Percentiles rank a stretch among this genome's conserved stretches.
Evolutionary conservation across 2,329 filamentous ascomycete genomes (phyloP).

Genomic region (Trichocomaceae sp.): DNA sequence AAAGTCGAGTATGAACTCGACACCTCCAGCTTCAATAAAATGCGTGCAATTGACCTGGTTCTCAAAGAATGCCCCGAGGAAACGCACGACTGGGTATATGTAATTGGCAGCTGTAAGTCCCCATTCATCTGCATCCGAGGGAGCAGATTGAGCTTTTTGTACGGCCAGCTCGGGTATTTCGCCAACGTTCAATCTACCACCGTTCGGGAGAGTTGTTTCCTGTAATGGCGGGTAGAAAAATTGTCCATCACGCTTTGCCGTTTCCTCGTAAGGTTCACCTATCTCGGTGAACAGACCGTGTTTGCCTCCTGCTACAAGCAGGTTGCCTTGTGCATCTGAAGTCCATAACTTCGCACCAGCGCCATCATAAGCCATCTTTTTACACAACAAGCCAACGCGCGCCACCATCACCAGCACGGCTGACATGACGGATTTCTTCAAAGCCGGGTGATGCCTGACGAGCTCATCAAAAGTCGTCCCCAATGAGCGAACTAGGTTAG

Average conservation of each 20-base stretch:
- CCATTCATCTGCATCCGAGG: conserved; percentile 41
- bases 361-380: conserved; percentile 60
- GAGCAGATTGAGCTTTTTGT: conserved; percentile 14
- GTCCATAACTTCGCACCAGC: conserved; percentile 75
- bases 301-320: conserved; percentile 53
- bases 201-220: conserved; percentile 30
- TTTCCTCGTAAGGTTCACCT: conserved; percentile 23
- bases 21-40: conserved; percentile 72
- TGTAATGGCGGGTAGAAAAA: conserved; percentile 15
- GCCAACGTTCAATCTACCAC: conserved; percentile 29
- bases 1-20: conserved; percentile 78
- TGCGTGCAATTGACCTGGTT: conserved; percentile 65
- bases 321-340: conserved; percentile 51
- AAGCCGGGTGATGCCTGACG: conserved; percentile 79
- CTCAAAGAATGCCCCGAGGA: conserved; percentile 68
- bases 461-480: conserved; percentile 89
- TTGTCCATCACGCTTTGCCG: conserved; percentile 12
- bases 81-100: conserved; percentile 67
- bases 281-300: conserved; percentile 30
- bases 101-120: conserved; percentile 59
- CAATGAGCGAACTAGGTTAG: conserved; percentile 64
- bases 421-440: conserved; percentile 73
- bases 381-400: conserved; percentile 68
- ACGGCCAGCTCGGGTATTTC: conserved; percentile 22
- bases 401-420: conserved; percentile 86